These are phyloP conservation scores for Terana coerulea DNA, from an alignment of 768 basidiomycete species.

Conservation along the genomic window DNA sequence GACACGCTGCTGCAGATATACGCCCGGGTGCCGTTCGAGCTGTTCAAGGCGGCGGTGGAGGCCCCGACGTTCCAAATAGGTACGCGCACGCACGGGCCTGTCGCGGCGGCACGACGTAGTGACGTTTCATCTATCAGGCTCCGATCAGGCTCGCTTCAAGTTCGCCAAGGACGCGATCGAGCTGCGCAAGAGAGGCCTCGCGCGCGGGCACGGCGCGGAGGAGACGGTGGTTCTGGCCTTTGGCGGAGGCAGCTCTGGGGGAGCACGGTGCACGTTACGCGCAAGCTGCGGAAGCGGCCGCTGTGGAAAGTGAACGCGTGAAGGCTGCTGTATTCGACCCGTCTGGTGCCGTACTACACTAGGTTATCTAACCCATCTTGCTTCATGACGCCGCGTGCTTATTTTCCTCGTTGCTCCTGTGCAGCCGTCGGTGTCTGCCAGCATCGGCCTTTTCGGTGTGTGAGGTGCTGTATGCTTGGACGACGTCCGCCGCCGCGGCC, in stretches of 20 bases:
- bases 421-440: too few relatives aligned
- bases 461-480: too few relatives aligned
- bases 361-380: constrained; percentile 10
- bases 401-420: too few relatives aligned
- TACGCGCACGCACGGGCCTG: constrained; percentile 27
- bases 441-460: too few relatives aligned
- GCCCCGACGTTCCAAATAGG: constrained; percentile 79
- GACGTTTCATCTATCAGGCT: constrained; percentile 38
- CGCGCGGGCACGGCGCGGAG: constrained; percentile 60
- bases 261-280: constrained; percentile 84
- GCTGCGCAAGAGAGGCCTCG: constrained; percentile 72
- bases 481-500: too few relatives aligned
- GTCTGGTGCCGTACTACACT: constrained; percentile 8
- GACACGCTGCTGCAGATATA: constrained; percentile 73
- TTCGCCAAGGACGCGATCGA: constrained; percentile 91
- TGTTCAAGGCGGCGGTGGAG: constrained; percentile 81
- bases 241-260: constrained; percentile 63
- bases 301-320: constrained; percentile 40
- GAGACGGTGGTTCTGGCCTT: constrained; percentile 93
- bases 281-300: constrained; percentile 63
- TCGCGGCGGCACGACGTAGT: constrained; percentile 1
- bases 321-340: constrained; percentile 3
- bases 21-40: constrained; percentile 79
- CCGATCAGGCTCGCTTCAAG: constrained; percentile 84
- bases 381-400: constrained; percentile 12